Base-by-base conservation (phyloP, 73 alveolate genomes). In the Paramecium octaurelia region DNA sequence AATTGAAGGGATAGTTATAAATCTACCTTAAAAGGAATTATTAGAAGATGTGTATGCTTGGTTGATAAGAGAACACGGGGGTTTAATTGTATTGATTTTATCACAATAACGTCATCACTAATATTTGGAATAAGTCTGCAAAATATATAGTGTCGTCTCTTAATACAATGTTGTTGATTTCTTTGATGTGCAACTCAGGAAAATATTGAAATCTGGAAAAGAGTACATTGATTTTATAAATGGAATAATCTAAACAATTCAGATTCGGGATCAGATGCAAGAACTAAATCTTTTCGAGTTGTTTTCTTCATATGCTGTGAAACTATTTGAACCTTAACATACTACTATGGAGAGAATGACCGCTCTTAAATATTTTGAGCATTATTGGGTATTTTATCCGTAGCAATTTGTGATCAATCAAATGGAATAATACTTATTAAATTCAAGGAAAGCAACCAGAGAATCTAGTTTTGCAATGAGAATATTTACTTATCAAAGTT, bases 11-110 rank as follows among this genome's bases (percentile, higher is more conserved):
- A 38, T 73, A 12, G 7, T 73, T 2, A 36, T 36, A 34, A 38
- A 20, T 44, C 46, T 80, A n/a, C 46, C 73, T 44, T 42, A 42
- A 46, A 44, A 40, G 46, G 70, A 44, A 44, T 24, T 44, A n/a
- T 20, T 80, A 7, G 91, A 80, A 80, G 91, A 80, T 80, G 70
- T 27, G 5, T 80, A 80, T 80, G 70, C 91, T 80, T 80, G 70
- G 70, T 23, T 80, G 9, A 27, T 80, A 27, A 80, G 91, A 80
- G 91, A 80, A 43, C 91, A 80, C 44, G 70, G 76, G 24, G 91
- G 91, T 24, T 35, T 80, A 44, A 80, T 80, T 43, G 75, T 73
- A 44, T 31, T 43, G 8, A 44, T 80, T 14, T 48, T 80, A 44
- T 43, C 76, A 8, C 10, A 23, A 48, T 8, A 48, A 80, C 48